Conservation (phyloP, 1,284 basidiomycete species). For the Pseudozyma tsukubaensis region DNA sequence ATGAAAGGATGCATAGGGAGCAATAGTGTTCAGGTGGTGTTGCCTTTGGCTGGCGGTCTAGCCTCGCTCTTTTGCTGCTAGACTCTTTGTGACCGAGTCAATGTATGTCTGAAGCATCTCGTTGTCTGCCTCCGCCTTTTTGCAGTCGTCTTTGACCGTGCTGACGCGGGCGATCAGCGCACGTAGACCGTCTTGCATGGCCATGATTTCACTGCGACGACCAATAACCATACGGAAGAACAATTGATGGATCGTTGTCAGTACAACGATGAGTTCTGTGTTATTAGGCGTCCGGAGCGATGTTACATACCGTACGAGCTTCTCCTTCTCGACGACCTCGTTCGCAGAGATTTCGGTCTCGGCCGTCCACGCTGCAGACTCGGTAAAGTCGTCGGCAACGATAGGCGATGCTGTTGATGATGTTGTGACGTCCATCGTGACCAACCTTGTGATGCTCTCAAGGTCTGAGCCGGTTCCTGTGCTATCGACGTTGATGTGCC, state of each 20-base stretch:
- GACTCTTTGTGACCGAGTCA: constrained; percentile 67
- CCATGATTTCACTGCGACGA: constrained; percentile 54
- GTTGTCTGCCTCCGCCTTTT: constrained; percentile 66
- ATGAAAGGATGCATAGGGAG: no score
- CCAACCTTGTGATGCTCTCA: no score
- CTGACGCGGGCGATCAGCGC: constrained; percentile 58
- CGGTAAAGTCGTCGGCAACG: constrained; percentile 44
- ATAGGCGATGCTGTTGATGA: constrained; percentile 31
- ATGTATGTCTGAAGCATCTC: constrained; percentile 68
- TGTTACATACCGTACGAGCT: constrained; percentile 57
- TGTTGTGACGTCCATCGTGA: background rate
- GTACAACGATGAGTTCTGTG: no score
- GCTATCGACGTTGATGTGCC: no score
- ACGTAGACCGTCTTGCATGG: constrained; percentile 60
- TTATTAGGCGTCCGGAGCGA: background rate
- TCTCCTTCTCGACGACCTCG: constrained; percentile 68
- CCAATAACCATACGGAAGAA: background rate
- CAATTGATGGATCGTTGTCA: background rate
- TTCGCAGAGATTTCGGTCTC: constrained; percentile 64
- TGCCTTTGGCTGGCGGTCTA: background rate
- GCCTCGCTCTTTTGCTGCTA: constrained; percentile 62
- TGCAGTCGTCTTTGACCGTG: constrained; percentile 63
- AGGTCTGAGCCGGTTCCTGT: no score
- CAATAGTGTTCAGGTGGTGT: no score
- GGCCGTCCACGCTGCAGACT: constrained; percentile 55